phyloP scores from a whole-genome alignment of 108 stramenopile genomes.

The Conticribra weissflogii region DNA sequence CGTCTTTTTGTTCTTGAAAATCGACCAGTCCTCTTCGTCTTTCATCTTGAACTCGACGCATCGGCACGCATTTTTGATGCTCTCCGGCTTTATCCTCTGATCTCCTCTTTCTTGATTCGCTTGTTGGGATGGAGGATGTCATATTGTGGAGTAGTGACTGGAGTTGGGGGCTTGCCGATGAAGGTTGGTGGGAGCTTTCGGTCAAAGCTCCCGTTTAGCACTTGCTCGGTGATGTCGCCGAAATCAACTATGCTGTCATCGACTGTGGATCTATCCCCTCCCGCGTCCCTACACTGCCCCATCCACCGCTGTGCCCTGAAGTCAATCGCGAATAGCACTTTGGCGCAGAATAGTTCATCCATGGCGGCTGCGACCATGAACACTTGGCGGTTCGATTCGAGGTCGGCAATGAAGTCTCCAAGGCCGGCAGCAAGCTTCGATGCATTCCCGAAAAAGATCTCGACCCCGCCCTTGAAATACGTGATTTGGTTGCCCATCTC shows the following conservation, averaged over 20 bases:
- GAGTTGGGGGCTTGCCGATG: background rate
- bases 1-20: background rate
- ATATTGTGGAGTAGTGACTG: background rate
- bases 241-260: conserved; percentile 5
- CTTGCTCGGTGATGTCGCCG: background rate
- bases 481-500: background rate
- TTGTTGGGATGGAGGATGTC: too few relatives aligned
- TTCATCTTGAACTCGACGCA: background rate
- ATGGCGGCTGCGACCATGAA: background rate
- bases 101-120: background rate
- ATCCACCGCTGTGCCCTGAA: background rate
- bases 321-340: conserved; percentile 8
- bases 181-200: background rate
- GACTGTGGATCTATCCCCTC: background rate
- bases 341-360: conserved; percentile 1
- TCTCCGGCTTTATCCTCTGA: too few relatives aligned
- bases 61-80: background rate
- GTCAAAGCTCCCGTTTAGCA: background rate
- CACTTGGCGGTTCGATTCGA: too few relatives aligned
- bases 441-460: background rate
- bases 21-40: background rate
- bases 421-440: background rate
- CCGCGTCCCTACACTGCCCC: background rate
- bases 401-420: background rate
- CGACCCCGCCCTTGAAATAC: background rate